A percentile compares a stretch with the other conserved stretches of the same genome.
phyloP scores from a whole-genome alignment of 139 green algal genomes.

The Raphidocelis subcapitata region DNA sequence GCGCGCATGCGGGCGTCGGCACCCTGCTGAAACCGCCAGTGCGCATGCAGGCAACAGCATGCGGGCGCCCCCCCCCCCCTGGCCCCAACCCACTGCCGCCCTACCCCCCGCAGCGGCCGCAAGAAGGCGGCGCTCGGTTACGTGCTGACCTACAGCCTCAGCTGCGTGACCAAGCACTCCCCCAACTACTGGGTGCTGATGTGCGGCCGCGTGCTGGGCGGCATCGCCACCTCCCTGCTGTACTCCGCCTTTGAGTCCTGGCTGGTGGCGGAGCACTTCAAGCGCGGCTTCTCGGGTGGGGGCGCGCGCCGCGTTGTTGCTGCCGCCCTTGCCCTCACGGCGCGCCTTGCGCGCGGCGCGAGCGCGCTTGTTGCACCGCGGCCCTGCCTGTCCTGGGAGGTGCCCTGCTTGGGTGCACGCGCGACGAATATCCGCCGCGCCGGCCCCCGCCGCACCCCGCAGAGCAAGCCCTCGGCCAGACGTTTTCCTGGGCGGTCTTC shows the following conservation, averaged over 20 bases:
- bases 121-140: conserved; percentile 85
- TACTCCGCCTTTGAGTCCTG: conserved; percentile 97
- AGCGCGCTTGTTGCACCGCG: too few species aligned
- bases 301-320: too few species aligned
- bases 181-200: conserved; percentile 85
- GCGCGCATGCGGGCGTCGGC: neutral
- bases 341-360: too few species aligned
- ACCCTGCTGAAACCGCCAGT: too few species aligned
- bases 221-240: conserved; percentile 93
- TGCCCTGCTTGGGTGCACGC: too few species aligned
- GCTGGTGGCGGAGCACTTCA: conserved; percentile 60
- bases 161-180: conserved; percentile 96
- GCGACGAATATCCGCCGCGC: too few species aligned
- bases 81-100: too few species aligned
- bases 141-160: conserved; percentile 81
- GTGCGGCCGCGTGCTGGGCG: conserved; percentile 87
- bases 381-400: neutral
- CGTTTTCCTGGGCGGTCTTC: conserved; percentile 88
- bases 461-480: conserved; percentile 72
- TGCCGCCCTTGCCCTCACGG: too few species aligned
- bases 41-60: too few species aligned
- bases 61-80: too few species aligned
- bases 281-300: conserved; percentile 27
- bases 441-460: too few species aligned
- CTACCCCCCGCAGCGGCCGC: conserved; percentile 63